Base-by-base conservation (phyloP, 371 early-diverging fungal genomes). In the Mucor velutinosus region DNA sequence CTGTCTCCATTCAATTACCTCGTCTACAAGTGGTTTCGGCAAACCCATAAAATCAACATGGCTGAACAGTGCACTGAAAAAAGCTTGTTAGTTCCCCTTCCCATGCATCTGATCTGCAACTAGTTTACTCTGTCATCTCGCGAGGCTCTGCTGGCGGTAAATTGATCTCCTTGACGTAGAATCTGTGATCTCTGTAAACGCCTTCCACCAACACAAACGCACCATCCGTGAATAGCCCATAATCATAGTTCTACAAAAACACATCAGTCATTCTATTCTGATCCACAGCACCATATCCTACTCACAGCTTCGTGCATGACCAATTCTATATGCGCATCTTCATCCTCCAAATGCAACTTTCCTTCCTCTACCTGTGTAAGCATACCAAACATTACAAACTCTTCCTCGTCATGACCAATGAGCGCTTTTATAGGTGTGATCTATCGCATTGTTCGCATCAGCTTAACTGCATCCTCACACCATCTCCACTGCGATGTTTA, bases 161-260 rank as follows among this genome's bases (percentile, higher is more conserved):
- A 8, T 87, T 86, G 39, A 96, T 86, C 29, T 87, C 87, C 6
- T 77, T 74, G 4, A 91, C 94, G 27, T 76, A 70, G 63, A 95
- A 92, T 10, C 82, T 73, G 61, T 87, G 83, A 45, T 92, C 87
- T 14, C 89, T 87, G 73, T 90, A 92, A 10, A 69, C 57, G 0
- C 96, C 96, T 68, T 93, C 90, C 7, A 89, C 90, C n/a, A 97
- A 73, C 19, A 94, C 94, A 79, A 97, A 93, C 49, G 89, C 87
- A 67, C 87, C 88, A 65, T 92, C 89, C 8, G 95, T 95, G 62
- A 92, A 94, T 53, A 97, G 57, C 0, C 96, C 97, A 15, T 81
- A 76, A 4, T 84, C 84, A 62, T 76, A 80, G 65, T 58, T 57
- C 90, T 87, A 75, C 4, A 6, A 17, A 23, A 4, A 11, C 37